Conservation (phyloP, 2,329 filamentous ascomycete species). For the Monilinia polystroma region DNA sequence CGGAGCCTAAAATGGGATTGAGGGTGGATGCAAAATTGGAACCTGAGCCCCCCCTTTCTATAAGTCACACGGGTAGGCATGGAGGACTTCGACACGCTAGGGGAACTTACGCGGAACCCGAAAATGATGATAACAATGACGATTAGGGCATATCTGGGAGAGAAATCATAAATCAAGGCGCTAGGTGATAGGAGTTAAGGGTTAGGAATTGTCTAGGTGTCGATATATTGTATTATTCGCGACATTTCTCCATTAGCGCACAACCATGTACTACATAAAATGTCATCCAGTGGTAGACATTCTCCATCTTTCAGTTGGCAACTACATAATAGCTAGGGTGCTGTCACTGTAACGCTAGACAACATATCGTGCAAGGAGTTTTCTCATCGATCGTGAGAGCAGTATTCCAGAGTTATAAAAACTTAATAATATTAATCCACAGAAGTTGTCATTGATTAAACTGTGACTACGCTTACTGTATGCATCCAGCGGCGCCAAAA, state of each 20-base stretch:
- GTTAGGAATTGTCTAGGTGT: not conserved
- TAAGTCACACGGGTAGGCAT: not conserved
- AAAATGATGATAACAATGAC: not conserved
- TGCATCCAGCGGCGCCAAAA: no score
- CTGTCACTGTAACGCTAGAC: not conserved
- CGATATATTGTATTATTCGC: not conserved
- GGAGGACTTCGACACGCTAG: not conserved
- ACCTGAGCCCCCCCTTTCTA: conserved; percentile 31
- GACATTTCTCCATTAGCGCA: not conserved
- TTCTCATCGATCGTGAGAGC: not conserved
- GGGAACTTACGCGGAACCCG: not conserved
- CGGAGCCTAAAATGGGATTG: conserved; percentile 49
- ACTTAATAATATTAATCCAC: not conserved
- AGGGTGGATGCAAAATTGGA: conserved; percentile 45
- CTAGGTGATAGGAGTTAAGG: no score
- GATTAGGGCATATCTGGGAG: conserved; percentile 1
- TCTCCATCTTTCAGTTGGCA: not conserved
- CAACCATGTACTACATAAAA: not conserved
- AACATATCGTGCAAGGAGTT: not conserved
- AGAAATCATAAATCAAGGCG: not conserved
- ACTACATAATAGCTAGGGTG: not conserved
- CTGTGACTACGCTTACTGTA: not conserved
- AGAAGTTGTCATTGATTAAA: no score
- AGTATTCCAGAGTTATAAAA: not conserved
- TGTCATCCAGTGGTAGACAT: not conserved